These are phyloP conservation scores for Diaporthe aspalathi DNA, from an alignment of 2,329 filamentous ascomycete genomes.

Conservation along the genomic window DNA sequence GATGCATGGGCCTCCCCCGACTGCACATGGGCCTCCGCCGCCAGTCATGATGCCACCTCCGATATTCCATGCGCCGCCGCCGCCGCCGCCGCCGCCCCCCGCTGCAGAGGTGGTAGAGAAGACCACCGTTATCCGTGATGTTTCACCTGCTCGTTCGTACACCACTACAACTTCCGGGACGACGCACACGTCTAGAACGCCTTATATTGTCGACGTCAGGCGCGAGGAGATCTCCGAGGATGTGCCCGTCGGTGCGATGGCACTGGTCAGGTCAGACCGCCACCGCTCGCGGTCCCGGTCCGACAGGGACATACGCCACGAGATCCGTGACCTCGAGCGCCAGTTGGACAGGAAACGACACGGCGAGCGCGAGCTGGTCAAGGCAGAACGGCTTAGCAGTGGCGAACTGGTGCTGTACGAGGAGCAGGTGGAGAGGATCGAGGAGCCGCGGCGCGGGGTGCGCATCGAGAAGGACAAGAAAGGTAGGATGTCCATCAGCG, in stretches of 20 bases:
- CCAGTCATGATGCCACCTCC: slow-evolving; percentile 39
- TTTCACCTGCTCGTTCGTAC: slow-evolving; percentile 59
- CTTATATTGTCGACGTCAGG: slow-evolving; percentile 55
- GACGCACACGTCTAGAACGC: slow-evolving; percentile 47
- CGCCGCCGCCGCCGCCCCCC: slow-evolving; percentile 49
- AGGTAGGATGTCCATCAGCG: slow-evolving; percentile 93
- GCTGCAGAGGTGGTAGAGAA: slow-evolving; percentile 56
- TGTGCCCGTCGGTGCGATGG: slow-evolving; percentile 54
- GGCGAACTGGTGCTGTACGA: slow-evolving; percentile 74
- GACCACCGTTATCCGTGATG: slow-evolving; percentile 60
- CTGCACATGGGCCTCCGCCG: slow-evolving; percentile 39
- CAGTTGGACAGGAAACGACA: slow-evolving; percentile 59
- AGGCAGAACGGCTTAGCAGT: slow-evolving; percentile 67
- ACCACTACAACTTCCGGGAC: slow-evolving; percentile 51
- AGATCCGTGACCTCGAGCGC: slow-evolving; percentile 78
- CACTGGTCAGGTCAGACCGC: slow-evolving; percentile 48
- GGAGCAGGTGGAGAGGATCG: slow-evolving; percentile 67
- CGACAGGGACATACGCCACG: slow-evolving; percentile 72
- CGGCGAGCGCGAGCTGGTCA: slow-evolving; percentile 61
- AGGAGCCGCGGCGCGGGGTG: slow-evolving; percentile 67
- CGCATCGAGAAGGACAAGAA: slow-evolving; percentile 89
- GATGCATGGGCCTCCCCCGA: slow-evolving; percentile 21
- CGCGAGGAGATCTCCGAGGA: slow-evolving; percentile 51
- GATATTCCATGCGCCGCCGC: slow-evolving; percentile 39
- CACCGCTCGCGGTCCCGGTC: slow-evolving; percentile 56